Percentiles rank a stretch among this genome's conserved stretches.
Conservation (phyloP, 1,284 basidiomycete species). For the Puccinia coronata region DNA sequence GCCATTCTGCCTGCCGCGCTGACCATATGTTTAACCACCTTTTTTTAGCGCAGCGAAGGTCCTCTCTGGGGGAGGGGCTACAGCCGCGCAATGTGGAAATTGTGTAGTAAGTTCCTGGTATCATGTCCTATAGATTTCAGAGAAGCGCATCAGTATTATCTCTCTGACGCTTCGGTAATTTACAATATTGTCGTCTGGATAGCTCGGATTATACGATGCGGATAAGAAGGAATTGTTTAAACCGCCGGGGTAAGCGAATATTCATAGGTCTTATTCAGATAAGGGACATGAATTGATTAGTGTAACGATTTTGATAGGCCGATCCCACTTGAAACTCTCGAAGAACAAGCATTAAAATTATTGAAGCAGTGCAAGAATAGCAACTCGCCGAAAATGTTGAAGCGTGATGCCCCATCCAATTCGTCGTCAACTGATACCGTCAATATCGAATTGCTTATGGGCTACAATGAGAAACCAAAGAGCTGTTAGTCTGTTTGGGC, state of each 20-base stretch:
- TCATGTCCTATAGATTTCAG: not conserved
- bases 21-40: not conserved
- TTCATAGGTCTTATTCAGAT: not conserved
- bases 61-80: not conserved
- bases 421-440: not conserved
- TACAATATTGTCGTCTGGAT: not conserved
- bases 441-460: constrained; percentile 10
- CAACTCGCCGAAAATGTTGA: not conserved
- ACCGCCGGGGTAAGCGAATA: not conserved
- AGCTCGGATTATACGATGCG: constrained; percentile 22
- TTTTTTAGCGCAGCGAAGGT: constrained; percentile 1
- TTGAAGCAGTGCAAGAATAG: not conserved
- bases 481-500: not conserved
- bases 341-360: constrained; percentile 5
- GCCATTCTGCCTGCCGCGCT: not conserved
- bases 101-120: constrained; percentile 10
- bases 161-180: not conserved
- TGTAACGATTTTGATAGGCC: not conserved
- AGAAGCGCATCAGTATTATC: not conserved
- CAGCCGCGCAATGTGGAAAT: not conserved
- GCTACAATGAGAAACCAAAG: not conserved
- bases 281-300: not conserved
- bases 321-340: not conserved
- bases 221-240: constrained; percentile 1
- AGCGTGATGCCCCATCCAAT: not conserved